Base-by-base conservation (phyloP, 2,329 filamentous ascomycete genomes). In the Pestalotiopsis sp. region DNA sequence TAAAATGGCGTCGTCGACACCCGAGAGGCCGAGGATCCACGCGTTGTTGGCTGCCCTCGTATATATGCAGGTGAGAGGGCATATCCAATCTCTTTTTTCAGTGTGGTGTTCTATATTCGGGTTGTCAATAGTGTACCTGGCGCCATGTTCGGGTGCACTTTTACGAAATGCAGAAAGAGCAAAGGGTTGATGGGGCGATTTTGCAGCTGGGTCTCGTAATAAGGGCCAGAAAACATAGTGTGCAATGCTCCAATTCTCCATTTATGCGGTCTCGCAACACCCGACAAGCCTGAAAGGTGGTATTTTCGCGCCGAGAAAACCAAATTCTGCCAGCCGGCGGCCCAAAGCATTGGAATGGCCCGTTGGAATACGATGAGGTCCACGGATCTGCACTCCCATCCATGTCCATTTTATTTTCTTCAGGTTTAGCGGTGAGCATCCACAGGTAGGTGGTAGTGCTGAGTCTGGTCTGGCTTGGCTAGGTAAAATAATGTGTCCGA, bases 361-460 rank as follows among this genome's bases (percentile, higher is more conserved):
- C 31, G 31, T 9, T 36, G 31, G 59, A 62, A 62, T 62, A 62
- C 59, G 59, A 62, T 62, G 59, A 62, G 59, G 20, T 39, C 59
- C 59, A 62, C 59, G 59, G 59, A 62, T 62, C 59, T 62, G 59
- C 59, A 36, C 25, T 52, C 45, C 20, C 25, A 39, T 14, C 31
- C 59, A 27, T 62, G 27, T 27, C 36, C 27, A 39, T 20, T n/a
- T 62, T 36, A 52, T 52, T 52, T 52, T 52, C 45, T 36, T 62
- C 59, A 62, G 59, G 59, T 62, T 62, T 52, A 62, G 59, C 59
- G 59, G 59, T 62, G 59, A 62, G 59, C 59, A 27, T 39, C 25
- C 31, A 14, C 31, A 62, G 17, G 25, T 20, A 20, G 27, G 36
- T 52, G 27, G 36, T 52, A 52, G 45, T 52, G 45, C 45, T 52